Conservation (phyloP, 83 land plant genomes). For the Picea abies region DNA sequence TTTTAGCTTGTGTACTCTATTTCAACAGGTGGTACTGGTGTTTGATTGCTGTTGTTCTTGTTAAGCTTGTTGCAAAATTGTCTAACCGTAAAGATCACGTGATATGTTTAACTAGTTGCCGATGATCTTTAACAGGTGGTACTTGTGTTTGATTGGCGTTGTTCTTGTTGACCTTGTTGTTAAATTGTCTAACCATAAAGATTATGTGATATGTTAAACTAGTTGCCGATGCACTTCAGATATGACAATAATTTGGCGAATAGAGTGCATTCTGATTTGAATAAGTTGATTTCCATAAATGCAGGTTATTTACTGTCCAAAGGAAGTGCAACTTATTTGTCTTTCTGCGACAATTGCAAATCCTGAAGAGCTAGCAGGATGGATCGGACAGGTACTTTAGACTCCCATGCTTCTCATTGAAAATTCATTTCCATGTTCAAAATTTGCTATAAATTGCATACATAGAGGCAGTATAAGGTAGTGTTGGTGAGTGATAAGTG, state of each 20-base stretch:
- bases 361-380: conserved; percentile 97
- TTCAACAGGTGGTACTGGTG: not conserved
- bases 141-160: not conserved
- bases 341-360: conserved; percentile 98
- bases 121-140: not conserved
- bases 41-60: not conserved
- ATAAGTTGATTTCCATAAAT: not conserved
- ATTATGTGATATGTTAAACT: too few species aligned
- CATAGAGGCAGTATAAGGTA: not conserved
- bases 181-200: not conserved
- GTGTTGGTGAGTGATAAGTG: not conserved
- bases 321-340: conserved; percentile 95
- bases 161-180: not conserved
- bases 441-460: not conserved
- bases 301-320: conserved; percentile 98
- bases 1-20: not conserved
- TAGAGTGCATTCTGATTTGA: not conserved
- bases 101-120: too few species aligned
- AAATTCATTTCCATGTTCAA: not conserved
- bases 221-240: not conserved
- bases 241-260: not conserved
- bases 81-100: too few species aligned
- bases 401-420: not conserved
- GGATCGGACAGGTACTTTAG: conserved; percentile 87
- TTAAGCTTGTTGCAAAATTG: not conserved